phyloP scores from a whole-genome alignment of 768 basidiomycete genomes.

The Mycena vulgaris region DNA sequence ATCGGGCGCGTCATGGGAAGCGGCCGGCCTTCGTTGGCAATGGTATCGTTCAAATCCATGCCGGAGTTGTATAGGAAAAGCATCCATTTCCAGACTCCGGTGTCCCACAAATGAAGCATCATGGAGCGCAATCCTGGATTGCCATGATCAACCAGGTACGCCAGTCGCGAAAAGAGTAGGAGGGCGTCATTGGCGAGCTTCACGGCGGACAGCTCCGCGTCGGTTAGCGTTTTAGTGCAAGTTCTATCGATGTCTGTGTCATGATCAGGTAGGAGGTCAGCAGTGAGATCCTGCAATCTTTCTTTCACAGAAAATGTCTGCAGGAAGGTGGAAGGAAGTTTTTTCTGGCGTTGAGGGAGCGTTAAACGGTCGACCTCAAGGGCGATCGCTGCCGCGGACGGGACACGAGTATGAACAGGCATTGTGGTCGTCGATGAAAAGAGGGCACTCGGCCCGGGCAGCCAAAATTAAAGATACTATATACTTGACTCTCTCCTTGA shows the following conservation, averaged over 20 bases:
- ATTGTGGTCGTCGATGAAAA: background rate
- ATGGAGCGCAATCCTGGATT: slow-evolving; percentile 24
- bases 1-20: slow-evolving; percentile 23
- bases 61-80: slow-evolving; percentile 33
- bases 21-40: slow-evolving; percentile 24
- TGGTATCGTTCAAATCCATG: slow-evolving; percentile 24
- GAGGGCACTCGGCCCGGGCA: too few relatives aligned
- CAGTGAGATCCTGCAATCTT: slow-evolving; percentile 18
- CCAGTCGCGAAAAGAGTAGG: slow-evolving; percentile 32
- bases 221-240: slow-evolving; percentile 9
- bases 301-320: slow-evolving; percentile 23
- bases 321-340: slow-evolving; percentile 30
- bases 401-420: slow-evolving; percentile 6
- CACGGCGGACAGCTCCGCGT: slow-evolving; percentile 12
- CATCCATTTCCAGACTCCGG: slow-evolving; percentile 35
- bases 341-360: slow-evolving; percentile 15
- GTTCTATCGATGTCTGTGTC: slow-evolving; percentile 17
- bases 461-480: too few relatives aligned
- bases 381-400: slow-evolving; percentile 22
- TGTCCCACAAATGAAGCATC: slow-evolving; percentile 28
- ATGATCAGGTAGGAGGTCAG: slow-evolving; percentile 11
- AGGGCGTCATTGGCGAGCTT: slow-evolving; percentile 25
- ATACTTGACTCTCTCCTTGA: background rate
- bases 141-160: slow-evolving; percentile 30
- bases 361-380: slow-evolving; percentile 25